Evolutionary conservation across 2,329 filamentous ascomycete species (phyloP), one percentile per base, ranked within the genome.

Genomic region (Colletotrichum sp.): DNA sequence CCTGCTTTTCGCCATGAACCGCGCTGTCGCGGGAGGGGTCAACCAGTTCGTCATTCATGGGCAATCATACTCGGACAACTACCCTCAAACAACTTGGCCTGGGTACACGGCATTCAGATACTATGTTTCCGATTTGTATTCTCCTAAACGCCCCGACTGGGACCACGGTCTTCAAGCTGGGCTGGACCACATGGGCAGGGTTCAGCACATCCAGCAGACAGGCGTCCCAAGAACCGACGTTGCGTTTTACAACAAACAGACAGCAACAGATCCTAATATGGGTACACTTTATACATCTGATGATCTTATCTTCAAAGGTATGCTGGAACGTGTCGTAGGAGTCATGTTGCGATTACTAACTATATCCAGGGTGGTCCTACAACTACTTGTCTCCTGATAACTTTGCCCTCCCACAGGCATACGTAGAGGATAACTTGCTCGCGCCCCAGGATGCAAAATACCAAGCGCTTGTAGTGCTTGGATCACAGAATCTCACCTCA

Each of bases 71-170:
- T 82, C 83, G 0, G 85, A 84, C 3, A 77, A 84, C 7, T 89
- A 89, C 69, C 79, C 79, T 0, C 84, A 86, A 65, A 89, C 88
- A 1, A 89, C 88, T 0, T 90, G 88, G 88, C 88, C 88, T 0
- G 86, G 85, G 0, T 88, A 84, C 67, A 85, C 85, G 1, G 82
- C 87, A 0, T 89, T 89, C 72, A 73, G 68, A 8, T 89, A 87
- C 75, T 55, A 80, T 0, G 88, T 85, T 70, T 83, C 84, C 0
- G 85, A 87, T n/a, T 83, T 85, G 79, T 83, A 85, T 73, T 81
- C 81, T 6, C 80, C 78, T 0, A 81, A 84, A 8, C 84, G 87
- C 65, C 88, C 88, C 2, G 83, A 81, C 2, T 89, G 85, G 85
- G 80, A 83, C 3, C 8, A 69, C 8, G 71, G 70, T 1, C 34